These are phyloP conservation scores for Colletotrichum viniferum DNA, from an alignment of 2,329 filamentous ascomycete species.

Conservation along the genomic window DNA sequence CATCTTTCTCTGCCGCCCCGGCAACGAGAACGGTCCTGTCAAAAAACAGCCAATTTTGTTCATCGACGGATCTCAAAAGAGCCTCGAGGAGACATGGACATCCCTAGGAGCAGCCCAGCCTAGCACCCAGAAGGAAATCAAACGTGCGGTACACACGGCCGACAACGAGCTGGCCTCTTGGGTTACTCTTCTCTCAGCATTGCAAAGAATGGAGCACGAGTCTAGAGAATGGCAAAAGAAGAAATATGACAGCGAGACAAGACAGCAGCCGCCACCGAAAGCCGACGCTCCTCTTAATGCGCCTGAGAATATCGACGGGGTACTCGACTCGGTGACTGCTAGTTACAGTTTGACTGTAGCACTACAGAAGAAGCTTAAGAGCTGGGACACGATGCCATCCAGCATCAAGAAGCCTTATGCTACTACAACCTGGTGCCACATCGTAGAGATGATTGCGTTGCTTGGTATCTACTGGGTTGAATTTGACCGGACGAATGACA, in stretches of 20 bases:
- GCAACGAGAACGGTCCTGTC: conserved; percentile 39
- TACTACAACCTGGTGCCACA: conserved; percentile 59
- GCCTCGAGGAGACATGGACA: conserved; percentile 31
- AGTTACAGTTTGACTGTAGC: no score
- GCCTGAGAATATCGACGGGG: no score
- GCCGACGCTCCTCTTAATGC: no score
- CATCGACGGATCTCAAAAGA: conserved; percentile 42
- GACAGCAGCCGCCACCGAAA: not conserved
- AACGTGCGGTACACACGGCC: conserved; percentile 50
- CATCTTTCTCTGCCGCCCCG: conserved; percentile 51
- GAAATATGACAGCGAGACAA: conserved; percentile 28
- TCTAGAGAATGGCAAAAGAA: conserved; percentile 51
- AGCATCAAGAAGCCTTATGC: conserved; percentile 54
- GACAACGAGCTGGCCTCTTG: conserved; percentile 62
- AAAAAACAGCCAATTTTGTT: conserved; percentile 33
- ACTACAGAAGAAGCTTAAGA: conserved; percentile 36
- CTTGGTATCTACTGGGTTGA: conserved; percentile 64
- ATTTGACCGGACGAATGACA: conserved; percentile 55
- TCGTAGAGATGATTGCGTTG: conserved; percentile 58
- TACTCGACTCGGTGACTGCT: no score
- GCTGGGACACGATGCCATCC: conserved; percentile 58
- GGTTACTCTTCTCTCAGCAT: conserved; percentile 52
- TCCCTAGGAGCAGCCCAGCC: no score
- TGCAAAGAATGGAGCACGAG: conserved; percentile 54
- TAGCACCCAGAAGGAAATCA: no score